Conservation (phyloP, 2,329 filamentous ascomycete species). For the Pyricularia sp. region DNA sequence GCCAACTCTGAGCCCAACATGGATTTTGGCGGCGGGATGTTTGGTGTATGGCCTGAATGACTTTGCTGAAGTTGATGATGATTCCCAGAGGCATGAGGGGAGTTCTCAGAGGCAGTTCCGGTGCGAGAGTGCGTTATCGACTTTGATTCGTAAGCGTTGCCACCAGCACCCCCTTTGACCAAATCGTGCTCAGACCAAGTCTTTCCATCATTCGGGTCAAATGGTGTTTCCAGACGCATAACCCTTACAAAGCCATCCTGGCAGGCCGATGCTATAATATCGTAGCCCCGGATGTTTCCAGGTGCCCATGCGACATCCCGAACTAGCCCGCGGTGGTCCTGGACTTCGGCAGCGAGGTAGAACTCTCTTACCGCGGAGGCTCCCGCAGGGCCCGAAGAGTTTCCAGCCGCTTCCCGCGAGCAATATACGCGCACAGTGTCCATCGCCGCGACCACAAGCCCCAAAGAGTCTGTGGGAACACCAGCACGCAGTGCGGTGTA, state of each 20-base stretch:
- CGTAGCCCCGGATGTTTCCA: slow-evolving; percentile 79
- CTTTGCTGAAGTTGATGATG: background rate
- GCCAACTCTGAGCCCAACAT: slow-evolving; percentile 6
- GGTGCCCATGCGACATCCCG: slow-evolving; percentile 87
- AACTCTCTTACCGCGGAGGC: slow-evolving; percentile 56
- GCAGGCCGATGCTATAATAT: slow-evolving; percentile 81
- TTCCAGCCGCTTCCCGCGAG: slow-evolving; percentile 36
- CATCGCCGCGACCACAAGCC: slow-evolving; percentile 77
- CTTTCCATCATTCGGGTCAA: slow-evolving; percentile 30
- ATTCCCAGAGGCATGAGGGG: background rate
- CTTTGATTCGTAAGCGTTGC: background rate
- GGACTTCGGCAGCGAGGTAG: slow-evolving; percentile 68
- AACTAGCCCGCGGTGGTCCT: slow-evolving; percentile 62
- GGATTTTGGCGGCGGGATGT: background rate
- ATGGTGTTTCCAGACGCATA: slow-evolving; percentile 62
- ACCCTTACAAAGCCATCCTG: slow-evolving; percentile 84
- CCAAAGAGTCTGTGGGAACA: slow-evolving; percentile 66
- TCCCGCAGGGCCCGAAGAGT: slow-evolving; percentile 15
- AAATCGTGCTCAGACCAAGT: slow-evolving; percentile 36
- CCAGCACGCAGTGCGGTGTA: slow-evolving; percentile 66
- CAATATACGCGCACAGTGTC: slow-evolving; percentile 72
- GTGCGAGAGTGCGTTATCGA: background rate
- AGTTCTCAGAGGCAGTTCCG: background rate
- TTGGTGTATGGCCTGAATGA: background rate
- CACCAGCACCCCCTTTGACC: slow-evolving; percentile 17